A percentile compares a stretch with the other conserved stretches of the same genome.
Conservation (phyloP, 345 rosid species). For the Carallia brachiata region DNA sequence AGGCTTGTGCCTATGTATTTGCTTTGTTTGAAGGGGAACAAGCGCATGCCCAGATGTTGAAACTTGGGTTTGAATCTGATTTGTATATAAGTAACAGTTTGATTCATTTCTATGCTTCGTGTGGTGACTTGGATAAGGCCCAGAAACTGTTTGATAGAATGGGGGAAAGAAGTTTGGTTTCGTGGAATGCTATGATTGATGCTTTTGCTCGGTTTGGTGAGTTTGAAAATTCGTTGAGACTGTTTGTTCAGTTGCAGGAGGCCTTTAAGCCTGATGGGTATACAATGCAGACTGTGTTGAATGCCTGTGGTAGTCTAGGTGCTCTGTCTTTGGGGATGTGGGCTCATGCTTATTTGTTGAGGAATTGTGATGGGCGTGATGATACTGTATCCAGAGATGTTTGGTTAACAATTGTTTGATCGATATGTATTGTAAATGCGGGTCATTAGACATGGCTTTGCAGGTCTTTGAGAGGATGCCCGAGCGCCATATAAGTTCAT, state of each 20-base stretch:
- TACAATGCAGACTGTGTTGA: slow-evolving; percentile 57
- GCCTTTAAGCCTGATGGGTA: slow-evolving; percentile 62
- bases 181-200: slow-evolving; percentile 69
- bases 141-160: slow-evolving; percentile 53
- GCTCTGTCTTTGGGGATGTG: slow-evolving; percentile 65
- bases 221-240: slow-evolving; percentile 39
- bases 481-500: slow-evolving; percentile 55
- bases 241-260: slow-evolving; percentile 48
- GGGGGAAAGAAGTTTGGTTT: slow-evolving; percentile 59
- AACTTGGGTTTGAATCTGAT: slow-evolving; percentile 54
- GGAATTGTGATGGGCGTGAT: slow-evolving; percentile 30
- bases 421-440: slow-evolving; percentile 80
- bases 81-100: slow-evolving; percentile 65
- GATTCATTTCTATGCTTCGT: slow-evolving; percentile 64
- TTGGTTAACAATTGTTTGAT: slow-evolving; percentile 54
- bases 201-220: slow-evolving; percentile 57
- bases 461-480: slow-evolving; percentile 60
- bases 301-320: slow-evolving; percentile 63
- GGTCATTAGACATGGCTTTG: slow-evolving; percentile 48
- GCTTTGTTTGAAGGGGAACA: slow-evolving; percentile 60
- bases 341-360: slow-evolving; percentile 55
- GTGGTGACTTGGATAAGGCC: slow-evolving; percentile 50
- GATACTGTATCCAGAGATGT: slow-evolving; percentile 33
- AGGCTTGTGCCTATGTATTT: slow-evolving; percentile 63
- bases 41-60: slow-evolving; percentile 55